A percentile compares a stretch with the other conserved stretches of the same genome.
Evolutionary conservation across 805 yeast species (phyloP).

Genomic region (Henningerozyma blattae): DNA sequence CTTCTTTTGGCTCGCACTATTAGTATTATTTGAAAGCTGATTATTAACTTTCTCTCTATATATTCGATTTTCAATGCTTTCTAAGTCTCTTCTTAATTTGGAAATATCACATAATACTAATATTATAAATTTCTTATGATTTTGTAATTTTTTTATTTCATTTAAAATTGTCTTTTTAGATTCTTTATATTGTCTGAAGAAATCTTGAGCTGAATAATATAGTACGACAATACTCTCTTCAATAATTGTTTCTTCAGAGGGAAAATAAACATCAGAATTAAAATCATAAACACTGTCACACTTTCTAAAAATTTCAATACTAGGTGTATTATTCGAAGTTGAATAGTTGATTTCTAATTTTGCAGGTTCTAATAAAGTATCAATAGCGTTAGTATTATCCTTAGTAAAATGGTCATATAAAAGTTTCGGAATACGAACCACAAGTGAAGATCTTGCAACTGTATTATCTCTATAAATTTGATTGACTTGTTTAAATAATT

Average conservation of each 20-base stretch:
- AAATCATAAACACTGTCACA: conserved; percentile 38
- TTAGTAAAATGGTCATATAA: conserved; percentile 23
- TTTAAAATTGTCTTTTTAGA: conserved; percentile 18
- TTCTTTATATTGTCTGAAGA: conserved; percentile 26
- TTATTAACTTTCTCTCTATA: conserved; percentile 30
- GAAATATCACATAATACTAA: conserved; percentile 39
- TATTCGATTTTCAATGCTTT: conserved; percentile 32
- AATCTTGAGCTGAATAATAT: conserved; percentile 34
- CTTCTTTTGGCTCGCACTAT: background rate
- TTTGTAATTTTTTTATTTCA: conserved; percentile 13
- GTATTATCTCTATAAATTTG: conserved; percentile 32
- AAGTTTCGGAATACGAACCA: conserved; percentile 28
- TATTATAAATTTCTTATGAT: conserved; percentile 24
- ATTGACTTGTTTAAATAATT: conserved; percentile 25
- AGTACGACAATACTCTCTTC: conserved; percentile 36
- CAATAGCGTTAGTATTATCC: conserved; percentile 13
- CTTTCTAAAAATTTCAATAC: conserved; percentile 41
- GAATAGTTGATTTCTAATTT: conserved; percentile 11
- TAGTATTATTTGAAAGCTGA: conserved; percentile 7
- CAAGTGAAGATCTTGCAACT: conserved; percentile 40
- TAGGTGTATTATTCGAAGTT: conserved; percentile 25
- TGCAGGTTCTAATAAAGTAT: conserved; percentile 13
- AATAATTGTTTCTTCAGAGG: conserved; percentile 30
- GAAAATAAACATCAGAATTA: conserved; percentile 40
- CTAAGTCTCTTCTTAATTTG: conserved; percentile 32